Conservation (phyloP, 2,329 filamentous ascomycete species). For the Clonostachys rhizophaga region DNA sequence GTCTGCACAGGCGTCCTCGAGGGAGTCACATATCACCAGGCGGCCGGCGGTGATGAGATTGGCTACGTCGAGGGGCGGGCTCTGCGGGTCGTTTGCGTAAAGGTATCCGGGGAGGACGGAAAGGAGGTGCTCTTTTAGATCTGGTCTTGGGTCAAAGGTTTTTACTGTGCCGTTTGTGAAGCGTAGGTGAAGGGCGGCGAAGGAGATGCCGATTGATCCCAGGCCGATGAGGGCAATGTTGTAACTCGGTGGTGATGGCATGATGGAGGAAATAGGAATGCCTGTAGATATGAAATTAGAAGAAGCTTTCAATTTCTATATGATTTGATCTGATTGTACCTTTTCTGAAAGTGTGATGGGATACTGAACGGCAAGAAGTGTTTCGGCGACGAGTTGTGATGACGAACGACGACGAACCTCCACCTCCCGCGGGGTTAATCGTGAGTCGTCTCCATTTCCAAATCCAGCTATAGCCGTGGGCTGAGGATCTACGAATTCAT, state of each 20-base stretch:
- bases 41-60: neutral
- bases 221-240: conserved; percentile 27
- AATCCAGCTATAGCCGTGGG: too few species aligned
- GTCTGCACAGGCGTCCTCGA: conserved; percentile 32
- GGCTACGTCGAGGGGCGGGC: conserved; percentile 7
- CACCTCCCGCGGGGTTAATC: too few species aligned
- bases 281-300: too few species aligned
- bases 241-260: neutral
- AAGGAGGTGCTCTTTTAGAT: conserved; percentile 31
- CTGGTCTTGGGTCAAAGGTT: conserved; percentile 44
- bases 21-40: conserved; percentile 25
- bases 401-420: too few species aligned
- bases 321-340: too few species aligned
- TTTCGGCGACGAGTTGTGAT: too few species aligned
- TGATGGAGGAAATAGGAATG: neutral
- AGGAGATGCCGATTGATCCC: conserved; percentile 49
- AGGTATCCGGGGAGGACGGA: conserved; percentile 18
- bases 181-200: conserved; percentile 46
- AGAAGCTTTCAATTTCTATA: too few species aligned
- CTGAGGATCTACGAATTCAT: too few species aligned
- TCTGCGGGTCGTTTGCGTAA: conserved; percentile 1
- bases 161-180: conserved; percentile 29
- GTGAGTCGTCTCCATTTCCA: too few species aligned
- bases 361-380: too few species aligned
- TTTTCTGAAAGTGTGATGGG: too few species aligned